Base-by-base conservation (phyloP, 2,329 filamentous ascomycete genomes). In the Ophiostoma australiae region DNA sequence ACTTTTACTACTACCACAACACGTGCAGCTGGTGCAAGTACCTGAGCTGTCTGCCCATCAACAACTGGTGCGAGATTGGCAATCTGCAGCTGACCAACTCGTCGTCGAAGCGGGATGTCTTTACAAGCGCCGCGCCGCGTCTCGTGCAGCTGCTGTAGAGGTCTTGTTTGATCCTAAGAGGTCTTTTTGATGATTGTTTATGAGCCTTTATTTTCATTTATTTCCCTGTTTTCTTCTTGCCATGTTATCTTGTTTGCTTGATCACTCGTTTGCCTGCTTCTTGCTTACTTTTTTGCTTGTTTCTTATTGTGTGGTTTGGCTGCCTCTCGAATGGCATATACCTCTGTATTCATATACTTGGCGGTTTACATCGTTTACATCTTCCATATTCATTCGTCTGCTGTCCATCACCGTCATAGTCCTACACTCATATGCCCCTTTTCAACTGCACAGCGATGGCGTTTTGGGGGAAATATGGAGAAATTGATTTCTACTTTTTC, bases 1-100 rank as follows among this genome's bases (percentile, higher is more conserved):
- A 97, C 81, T 99, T 99, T 79, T 98, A 98, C 81, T 87, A 87
- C 74, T 89, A 90, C 79, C 86, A 87, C 72, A 88, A 88, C 68
- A 89, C 86, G 39, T 99, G 95, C 80, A 84, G 81, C 13, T 99
- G 95, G 95, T 99, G 95, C 84, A 95, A 96, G 83, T 95, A 97
- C 77, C 81, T 99, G 76, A 96, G 91, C 79, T 99, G 95, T 78
- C 81, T 99, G 81, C 85, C 87, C 72, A 83, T 91, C 70, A 90
- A 85, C 74, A 83, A 88, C 75, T 91, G 89, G 89, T 91, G 89
- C 76, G 85, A 89, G 52, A 81, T 82, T 68, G 83, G 82, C 72
- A 80, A 75, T 44, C 72, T 78, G 15, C 71, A 75, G 69, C 70
- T 75, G 61, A 72, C 70, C 58, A 74, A 74, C 52, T 75, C 72